Evolutionary conservation across 1,284 basidiomycete genomes (phyloP).

Genomic region (Tremellales sp.): DNA sequence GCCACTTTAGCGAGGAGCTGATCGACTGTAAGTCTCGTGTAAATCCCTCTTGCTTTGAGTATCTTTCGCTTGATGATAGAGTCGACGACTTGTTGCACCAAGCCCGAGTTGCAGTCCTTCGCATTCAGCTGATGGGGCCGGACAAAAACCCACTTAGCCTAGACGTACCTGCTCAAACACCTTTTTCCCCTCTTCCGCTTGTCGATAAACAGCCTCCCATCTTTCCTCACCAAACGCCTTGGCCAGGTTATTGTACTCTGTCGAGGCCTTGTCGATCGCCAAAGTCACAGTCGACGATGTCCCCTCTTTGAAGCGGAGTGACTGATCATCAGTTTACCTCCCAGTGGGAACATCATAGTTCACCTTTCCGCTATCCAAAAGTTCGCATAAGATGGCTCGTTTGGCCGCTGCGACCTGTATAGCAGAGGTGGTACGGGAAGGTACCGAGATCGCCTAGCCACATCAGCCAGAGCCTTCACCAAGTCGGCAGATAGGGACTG

Average conservation of each 20-base stretch:
- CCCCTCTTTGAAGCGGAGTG: constrained; percentile 29
- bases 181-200: constrained; percentile 1
- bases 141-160: not conserved
- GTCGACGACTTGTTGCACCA: constrained; percentile 26
- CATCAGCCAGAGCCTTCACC: not conserved
- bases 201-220: constrained; percentile 24
- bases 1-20: constrained; percentile 24
- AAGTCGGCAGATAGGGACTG: constrained; percentile 4
- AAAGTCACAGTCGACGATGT: constrained; percentile 21
- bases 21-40: constrained; percentile 28
- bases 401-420: constrained; percentile 40
- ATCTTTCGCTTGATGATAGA: constrained; percentile 33
- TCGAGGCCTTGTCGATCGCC: constrained; percentile 25
- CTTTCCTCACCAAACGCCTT: constrained; percentile 30
- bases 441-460: constrained; percentile 30
- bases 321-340: constrained; percentile 8
- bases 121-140: constrained; percentile 3
- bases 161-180: constrained; percentile 24
- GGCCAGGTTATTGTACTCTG: constrained; percentile 30
- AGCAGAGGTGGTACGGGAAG: constrained; percentile 31
- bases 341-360: not conserved
- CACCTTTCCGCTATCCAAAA: constrained; percentile 35
- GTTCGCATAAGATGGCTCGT: constrained; percentile 40
- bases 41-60: constrained; percentile 26
- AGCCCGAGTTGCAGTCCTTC: constrained; percentile 38